These are phyloP conservation scores for Sapria himalayana DNA, from an alignment of 345 rosid genomes.

Conservation along the genomic window DNA sequence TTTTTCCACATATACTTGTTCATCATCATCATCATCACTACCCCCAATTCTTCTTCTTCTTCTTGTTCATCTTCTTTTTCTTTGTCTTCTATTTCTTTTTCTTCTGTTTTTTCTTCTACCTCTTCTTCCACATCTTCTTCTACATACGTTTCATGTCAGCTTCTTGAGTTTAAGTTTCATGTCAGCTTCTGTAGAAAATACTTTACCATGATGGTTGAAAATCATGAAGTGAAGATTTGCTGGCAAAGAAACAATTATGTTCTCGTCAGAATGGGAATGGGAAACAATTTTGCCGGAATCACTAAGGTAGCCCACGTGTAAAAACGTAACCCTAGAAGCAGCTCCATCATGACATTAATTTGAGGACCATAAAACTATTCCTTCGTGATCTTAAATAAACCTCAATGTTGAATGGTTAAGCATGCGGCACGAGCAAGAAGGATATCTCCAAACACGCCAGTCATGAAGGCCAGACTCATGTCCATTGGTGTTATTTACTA, in stretches of 20 bases:
- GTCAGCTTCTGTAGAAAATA: slow-evolving; percentile 21
- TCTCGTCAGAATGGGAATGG: slow-evolving; percentile 89
- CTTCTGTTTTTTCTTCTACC: too few species aligned
- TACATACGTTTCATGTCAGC: too few species aligned
- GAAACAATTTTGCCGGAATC: slow-evolving; percentile 68
- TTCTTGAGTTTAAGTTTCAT: slow-evolving; percentile 38
- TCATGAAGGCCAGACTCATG: slow-evolving; percentile 43
- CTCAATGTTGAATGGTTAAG: slow-evolving; percentile 78
- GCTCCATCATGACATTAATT: slow-evolving; percentile 44
- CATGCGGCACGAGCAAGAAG: slow-evolving; percentile 80
- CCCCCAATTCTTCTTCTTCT: too few species aligned
- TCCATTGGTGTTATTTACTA: background rate
- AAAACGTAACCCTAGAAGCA: slow-evolving; percentile 49
- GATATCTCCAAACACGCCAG: slow-evolving; percentile 42
- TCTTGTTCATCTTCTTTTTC: too few species aligned
- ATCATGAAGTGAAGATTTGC: slow-evolving; percentile 73
- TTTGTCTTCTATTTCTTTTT: too few species aligned
- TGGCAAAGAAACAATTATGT: slow-evolving; percentile 79
- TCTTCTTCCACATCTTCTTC: too few species aligned
- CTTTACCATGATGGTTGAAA: slow-evolving; percentile 60
- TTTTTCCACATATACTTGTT: too few species aligned
- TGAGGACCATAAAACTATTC: slow-evolving; percentile 80
- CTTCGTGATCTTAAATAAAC: slow-evolving; percentile 75
- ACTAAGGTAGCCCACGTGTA: slow-evolving; percentile 86
- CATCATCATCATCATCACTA: too few species aligned